These are phyloP conservation scores for Cytospora leucostoma DNA, from an alignment of 2,329 filamentous ascomycete species.

Conservation along the genomic window DNA sequence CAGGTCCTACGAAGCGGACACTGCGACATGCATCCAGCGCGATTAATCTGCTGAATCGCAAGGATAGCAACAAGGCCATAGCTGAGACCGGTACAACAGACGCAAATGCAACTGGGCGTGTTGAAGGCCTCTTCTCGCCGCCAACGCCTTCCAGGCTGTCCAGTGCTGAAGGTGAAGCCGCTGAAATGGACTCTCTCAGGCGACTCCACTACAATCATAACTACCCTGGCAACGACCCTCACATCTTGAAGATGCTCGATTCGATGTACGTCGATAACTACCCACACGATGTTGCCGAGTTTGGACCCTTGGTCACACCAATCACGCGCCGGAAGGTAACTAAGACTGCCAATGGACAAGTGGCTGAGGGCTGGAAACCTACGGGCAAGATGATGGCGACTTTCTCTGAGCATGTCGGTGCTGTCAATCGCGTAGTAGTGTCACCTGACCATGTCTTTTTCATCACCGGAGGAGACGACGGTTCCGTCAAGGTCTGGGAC, in stretches of 20 bases:
- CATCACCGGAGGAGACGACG: slow-evolving; percentile 89
- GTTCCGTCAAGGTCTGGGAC: slow-evolving; percentile 91
- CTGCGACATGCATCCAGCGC: slow-evolving; percentile 62
- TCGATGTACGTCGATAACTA: slow-evolving; percentile 78
- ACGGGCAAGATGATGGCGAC: slow-evolving; percentile 82
- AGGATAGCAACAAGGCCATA: slow-evolving; percentile 58
- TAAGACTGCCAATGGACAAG: slow-evolving; percentile 52
- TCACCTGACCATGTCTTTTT: slow-evolving; percentile 95
- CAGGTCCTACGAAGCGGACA: slow-evolving; percentile 44
- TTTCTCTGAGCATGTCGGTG: slow-evolving; percentile 82
- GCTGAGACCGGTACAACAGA: slow-evolving; percentile 62
- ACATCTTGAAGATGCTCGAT: slow-evolving; percentile 72
- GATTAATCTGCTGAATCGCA: slow-evolving; percentile 59
- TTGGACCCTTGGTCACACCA: slow-evolving; percentile 79
- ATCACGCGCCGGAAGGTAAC: slow-evolving; percentile 57
- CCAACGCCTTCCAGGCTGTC: slow-evolving; percentile 37
- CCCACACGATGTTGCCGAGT: slow-evolving; percentile 64
- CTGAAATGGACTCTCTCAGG: slow-evolving; percentile 39
- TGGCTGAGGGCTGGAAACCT: slow-evolving; percentile 71
- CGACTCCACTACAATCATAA: slow-evolving; percentile 71
- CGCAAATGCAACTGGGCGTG: slow-evolving; percentile 60
- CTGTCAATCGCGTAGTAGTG: slow-evolving; percentile 78
- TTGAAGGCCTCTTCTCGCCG: slow-evolving; percentile 57
- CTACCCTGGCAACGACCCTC: slow-evolving; percentile 78
- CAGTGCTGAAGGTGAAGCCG: slow-evolving; percentile 34